Conservation (phyloP, 129 eudicot species). For the Artemisia annua region DNA sequence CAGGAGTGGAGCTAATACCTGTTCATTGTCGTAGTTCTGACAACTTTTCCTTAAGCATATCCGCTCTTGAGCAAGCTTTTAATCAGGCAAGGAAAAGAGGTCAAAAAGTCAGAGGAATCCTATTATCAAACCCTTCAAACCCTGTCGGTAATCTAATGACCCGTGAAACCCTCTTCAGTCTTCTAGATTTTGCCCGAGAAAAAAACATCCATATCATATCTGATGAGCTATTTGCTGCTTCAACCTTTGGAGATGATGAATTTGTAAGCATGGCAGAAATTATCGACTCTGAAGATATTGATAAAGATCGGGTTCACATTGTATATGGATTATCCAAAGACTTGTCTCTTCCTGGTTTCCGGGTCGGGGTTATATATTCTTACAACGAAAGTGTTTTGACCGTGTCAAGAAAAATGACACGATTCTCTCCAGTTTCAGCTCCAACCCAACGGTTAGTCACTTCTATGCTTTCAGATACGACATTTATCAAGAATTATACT, state of each 20-base stretch:
- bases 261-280: conserved; percentile 96
- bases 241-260: conserved; percentile 64
- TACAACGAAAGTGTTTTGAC: conserved; percentile 67
- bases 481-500: conserved; percentile 42
- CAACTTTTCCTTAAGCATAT: conserved; percentile 60
- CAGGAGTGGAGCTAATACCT: conserved; percentile 89
- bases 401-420: conserved; percentile 67
- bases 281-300: conserved; percentile 65
- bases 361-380: conserved; percentile 83
- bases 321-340: conserved; percentile 89
- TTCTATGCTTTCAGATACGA: conserved; percentile 66
- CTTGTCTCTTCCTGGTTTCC: conserved; percentile 71
- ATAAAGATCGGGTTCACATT: conserved; percentile 85
- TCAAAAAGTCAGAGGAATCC: conserved; percentile 75
- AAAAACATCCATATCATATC: conserved; percentile 90
- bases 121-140: conserved; percentile 83
- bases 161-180: conserved; percentile 57
- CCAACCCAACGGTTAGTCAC: conserved; percentile 82
- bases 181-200: conserved; percentile 85
- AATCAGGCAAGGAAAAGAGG: conserved; percentile 90
- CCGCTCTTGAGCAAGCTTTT: conserved; percentile 84
- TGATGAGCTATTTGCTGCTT: conserved; percentile 83
- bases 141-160: conserved; percentile 80
- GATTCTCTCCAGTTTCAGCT: conserved; percentile 85
- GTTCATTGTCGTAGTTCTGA: conserved; percentile 88